Evolutionary conservation across 2,329 filamentous ascomycete species (phyloP).

Genomic region (Monilinia polystroma): DNA sequence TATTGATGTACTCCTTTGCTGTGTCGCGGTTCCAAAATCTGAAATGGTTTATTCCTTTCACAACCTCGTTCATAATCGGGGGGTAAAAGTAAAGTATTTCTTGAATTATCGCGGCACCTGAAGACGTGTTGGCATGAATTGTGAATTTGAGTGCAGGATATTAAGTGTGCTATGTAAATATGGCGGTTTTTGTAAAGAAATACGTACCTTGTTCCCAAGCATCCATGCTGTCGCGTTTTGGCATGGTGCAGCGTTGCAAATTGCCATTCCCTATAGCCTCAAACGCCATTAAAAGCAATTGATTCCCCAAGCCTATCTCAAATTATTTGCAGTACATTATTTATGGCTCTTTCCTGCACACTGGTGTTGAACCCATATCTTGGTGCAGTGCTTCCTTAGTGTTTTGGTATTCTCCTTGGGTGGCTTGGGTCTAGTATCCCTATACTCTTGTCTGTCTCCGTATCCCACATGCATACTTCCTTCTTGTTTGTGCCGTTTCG

Average conservation of each 20-base stretch:
- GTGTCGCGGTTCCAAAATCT: background rate
- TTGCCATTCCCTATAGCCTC: fast-evolving
- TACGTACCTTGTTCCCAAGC: background rate
- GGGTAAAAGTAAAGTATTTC: background rate
- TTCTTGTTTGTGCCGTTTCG: background rate
- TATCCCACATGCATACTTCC: background rate
- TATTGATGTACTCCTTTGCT: background rate
- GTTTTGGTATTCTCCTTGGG: background rate
- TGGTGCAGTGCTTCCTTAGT: background rate
- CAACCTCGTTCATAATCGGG: background rate
- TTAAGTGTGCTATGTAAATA: background rate
- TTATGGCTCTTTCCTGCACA: background rate
- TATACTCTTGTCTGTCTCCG: background rate
- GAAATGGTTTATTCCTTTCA: background rate
- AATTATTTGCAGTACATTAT: background rate
- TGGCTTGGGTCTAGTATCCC: background rate
- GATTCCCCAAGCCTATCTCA: background rate
- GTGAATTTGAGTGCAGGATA: background rate
- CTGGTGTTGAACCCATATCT: background rate
- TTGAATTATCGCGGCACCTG: background rate
- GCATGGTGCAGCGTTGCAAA: background rate
- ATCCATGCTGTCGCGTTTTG: background rate
- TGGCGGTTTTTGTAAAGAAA: background rate
- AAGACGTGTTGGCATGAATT: background rate
- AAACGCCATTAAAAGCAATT: background rate